A percentile compares a stretch with the other conserved stretches of the same genome.
These are phyloP conservation scores for Rhododendron henanense DNA, from an alignment of 148 eudicot species.

Conservation along the genomic window DNA sequence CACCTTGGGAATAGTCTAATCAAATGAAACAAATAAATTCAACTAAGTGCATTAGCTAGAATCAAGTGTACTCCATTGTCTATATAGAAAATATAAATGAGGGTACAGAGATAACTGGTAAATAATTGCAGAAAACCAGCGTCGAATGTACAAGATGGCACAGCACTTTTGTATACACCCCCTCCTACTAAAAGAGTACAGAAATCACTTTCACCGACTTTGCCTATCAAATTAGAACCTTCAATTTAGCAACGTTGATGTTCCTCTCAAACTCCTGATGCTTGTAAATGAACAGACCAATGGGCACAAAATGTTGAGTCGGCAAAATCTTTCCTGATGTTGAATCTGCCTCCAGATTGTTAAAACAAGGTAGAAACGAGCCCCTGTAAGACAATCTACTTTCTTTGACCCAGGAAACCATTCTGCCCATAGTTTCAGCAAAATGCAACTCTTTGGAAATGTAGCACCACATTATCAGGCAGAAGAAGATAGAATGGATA, in stretches of 20 bases:
- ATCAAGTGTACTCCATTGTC: background rate
- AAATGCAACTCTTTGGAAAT: background rate
- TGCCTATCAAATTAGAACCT: background rate
- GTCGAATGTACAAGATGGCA: background rate
- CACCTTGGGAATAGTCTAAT: background rate
- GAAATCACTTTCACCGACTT: background rate
- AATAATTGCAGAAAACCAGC: background rate
- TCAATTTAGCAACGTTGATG: background rate
- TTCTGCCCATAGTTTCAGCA: background rate
- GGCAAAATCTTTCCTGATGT: background rate
- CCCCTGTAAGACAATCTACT: background rate
- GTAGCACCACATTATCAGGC: background rate
- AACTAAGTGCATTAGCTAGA: background rate
- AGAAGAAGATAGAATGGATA: background rate
- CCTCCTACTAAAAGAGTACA: background rate
- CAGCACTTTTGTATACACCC: background rate
- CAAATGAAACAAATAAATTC: background rate
- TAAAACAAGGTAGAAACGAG: background rate
- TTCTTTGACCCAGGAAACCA: background rate
- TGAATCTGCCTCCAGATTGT: background rate
- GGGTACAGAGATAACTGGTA: background rate
- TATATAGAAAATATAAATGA: background rate
- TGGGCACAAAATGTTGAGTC: background rate
- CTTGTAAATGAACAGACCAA: background rate
- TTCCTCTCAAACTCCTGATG: slow-evolving; percentile 1